Conservation (phyloP, 129 eudicot genomes). For the Chrysanthemum makinoi region DNA sequence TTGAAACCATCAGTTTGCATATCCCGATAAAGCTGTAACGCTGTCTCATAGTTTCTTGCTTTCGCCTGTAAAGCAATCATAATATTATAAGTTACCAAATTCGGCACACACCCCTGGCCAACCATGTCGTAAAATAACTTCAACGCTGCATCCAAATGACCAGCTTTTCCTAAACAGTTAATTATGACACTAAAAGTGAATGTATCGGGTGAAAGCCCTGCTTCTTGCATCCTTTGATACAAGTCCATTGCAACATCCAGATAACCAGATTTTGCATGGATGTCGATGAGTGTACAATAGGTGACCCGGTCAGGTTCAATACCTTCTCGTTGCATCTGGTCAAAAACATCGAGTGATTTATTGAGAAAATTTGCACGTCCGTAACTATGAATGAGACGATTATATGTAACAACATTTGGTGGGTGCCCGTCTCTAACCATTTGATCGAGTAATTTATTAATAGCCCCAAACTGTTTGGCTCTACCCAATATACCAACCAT, state of each 20-base stretch:
- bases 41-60: slow-evolving; percentile 81
- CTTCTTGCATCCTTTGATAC: slow-evolving; percentile 92
- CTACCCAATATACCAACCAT: slow-evolving; percentile 99
- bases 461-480: slow-evolving; percentile 74
- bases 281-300: slow-evolving; percentile 95
- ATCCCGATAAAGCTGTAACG: slow-evolving; percentile 74
- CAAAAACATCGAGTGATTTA: slow-evolving; percentile 74
- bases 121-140: slow-evolving; percentile 89
- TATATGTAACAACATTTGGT: slow-evolving; percentile 93
- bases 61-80: slow-evolving; percentile 97
- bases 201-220: slow-evolving; percentile 95
- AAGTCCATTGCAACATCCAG: slow-evolving; percentile 91
- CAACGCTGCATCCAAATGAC: slow-evolving; percentile 88
- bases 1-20: slow-evolving; percentile 83
- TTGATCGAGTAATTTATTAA: slow-evolving; percentile 73
- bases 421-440: slow-evolving; percentile 81
- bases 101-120: slow-evolving; percentile 79
- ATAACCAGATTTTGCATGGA: slow-evolving; percentile 96
- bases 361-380: slow-evolving; percentile 90
- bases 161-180: slow-evolving; percentile 92
- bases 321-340: slow-evolving; percentile 72
- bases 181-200: slow-evolving; percentile 95
- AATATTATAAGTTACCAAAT: slow-evolving; percentile 86
- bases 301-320: slow-evolving; percentile 95
- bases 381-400: slow-evolving; percentile 91